These are phyloP conservation scores for Myxozyma melibiosi DNA, from an alignment of 805 yeast species.

Conservation along the genomic window DNA sequence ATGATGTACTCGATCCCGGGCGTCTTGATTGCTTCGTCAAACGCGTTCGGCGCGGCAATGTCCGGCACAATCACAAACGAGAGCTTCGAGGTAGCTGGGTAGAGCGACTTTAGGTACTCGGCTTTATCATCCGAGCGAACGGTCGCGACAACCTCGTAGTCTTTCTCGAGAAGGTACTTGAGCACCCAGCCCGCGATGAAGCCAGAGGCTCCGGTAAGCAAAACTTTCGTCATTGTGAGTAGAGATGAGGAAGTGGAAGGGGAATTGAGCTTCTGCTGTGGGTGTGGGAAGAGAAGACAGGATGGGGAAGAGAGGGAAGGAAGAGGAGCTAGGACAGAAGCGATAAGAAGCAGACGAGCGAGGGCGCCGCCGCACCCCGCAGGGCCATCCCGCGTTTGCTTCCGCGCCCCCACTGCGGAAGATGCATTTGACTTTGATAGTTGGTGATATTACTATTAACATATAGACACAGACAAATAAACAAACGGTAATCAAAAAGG, in stretches of 20 bases:
- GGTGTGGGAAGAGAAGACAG: too few relatives aligned
- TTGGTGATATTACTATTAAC: too few relatives aligned
- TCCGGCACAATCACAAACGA: conserved; percentile 40
- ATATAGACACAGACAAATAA: too few relatives aligned
- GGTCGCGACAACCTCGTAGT: conserved; percentile 52
- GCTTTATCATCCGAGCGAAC: conserved; percentile 51
- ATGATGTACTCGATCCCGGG: conserved; percentile 42
- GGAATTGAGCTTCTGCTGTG: not conserved
- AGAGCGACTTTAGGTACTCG: conserved; percentile 36
- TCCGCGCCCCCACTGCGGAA: too few relatives aligned
- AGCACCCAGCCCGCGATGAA: conserved; percentile 54
- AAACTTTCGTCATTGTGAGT: conserved; percentile 36
- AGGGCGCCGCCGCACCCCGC: not conserved
- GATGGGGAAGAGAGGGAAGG: not conserved
- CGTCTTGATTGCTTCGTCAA: conserved; percentile 49
- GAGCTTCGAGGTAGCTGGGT: conserved; percentile 37
- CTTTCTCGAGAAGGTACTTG: conserved; percentile 46
- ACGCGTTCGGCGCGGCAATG: conserved; percentile 47
- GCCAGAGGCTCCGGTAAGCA: conserved; percentile 56
- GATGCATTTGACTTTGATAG: too few relatives aligned
- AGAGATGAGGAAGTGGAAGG: too few relatives aligned
- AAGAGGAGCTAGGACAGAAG: not conserved
- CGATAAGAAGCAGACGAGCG: not conserved
- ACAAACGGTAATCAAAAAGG: too few relatives aligned
- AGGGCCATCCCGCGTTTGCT: not conserved